Conservation (phyloP, 208 protist genomes). For the Leishmania tarentolae region DNA sequence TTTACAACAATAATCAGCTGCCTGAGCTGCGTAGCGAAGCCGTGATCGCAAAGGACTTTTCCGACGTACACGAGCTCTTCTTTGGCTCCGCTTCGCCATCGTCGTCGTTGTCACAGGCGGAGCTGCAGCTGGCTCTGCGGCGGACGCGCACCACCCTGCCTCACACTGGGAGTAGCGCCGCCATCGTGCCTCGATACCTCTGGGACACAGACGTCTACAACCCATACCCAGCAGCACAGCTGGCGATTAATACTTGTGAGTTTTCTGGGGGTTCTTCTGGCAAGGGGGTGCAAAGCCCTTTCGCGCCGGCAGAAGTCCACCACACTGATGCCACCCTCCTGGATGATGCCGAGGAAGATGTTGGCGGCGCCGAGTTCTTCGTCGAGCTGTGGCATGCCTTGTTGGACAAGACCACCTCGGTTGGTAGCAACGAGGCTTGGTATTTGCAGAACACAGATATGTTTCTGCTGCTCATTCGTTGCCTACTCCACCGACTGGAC, state of each 20-base stretch:
- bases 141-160: slow-evolving; percentile 66
- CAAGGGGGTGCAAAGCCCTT: neutral
- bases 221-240: slow-evolving; percentile 61
- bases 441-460: slow-evolving; percentile 86
- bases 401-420: slow-evolving; percentile 51
- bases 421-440: slow-evolving; percentile 71
- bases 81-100: slow-evolving; percentile 31
- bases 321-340: slow-evolving; percentile 20
- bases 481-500: slow-evolving; percentile 82
- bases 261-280: neutral
- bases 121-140: slow-evolving; percentile 29
- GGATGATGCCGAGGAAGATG: slow-evolving; percentile 4
- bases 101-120: slow-evolving; percentile 16
- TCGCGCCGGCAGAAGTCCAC: slow-evolving; percentile 12
- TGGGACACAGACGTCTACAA: slow-evolving; percentile 83
- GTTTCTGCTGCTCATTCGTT: slow-evolving; percentile 77
- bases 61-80: slow-evolving; percentile 58
- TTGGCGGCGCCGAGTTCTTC: slow-evolving; percentile 69
- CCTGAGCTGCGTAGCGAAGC: slow-evolving; percentile 62
- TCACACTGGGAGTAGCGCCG: slow-evolving; percentile 54
- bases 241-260: slow-evolving; percentile 10
- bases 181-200: slow-evolving; percentile 66
- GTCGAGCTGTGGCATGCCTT: slow-evolving; percentile 75
- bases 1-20: slow-evolving; percentile 79
- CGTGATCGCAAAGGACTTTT: slow-evolving; percentile 72